Evolutionary conservation across 352 stramenopile genomes (phyloP), one percentile per base, ranked within the genome.

Genomic region (Globisporangium camurandrum): DNA sequence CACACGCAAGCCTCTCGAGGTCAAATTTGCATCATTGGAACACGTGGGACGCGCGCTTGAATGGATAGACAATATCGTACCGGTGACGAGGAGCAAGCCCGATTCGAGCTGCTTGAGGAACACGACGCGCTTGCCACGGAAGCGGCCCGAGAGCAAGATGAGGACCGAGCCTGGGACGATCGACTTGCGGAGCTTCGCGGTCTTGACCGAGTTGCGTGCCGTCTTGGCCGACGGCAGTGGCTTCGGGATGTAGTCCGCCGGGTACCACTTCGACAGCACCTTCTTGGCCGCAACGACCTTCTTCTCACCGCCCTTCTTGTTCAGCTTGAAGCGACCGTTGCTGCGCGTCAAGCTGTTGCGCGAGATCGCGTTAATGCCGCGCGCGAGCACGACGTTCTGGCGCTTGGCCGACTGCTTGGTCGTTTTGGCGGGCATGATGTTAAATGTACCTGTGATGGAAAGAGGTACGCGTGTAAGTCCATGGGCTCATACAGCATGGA

Each of bases 101-200:
- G 95, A 99, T 54, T 91, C 84, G 28, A 99, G 79, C 59, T 97
- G 81, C 69, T 99, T 99, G 23, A 99, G 80, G 75, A 97, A 98
- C 27, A 99, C 95, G n/a, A 98, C 95, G 59, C 97, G 90, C 88
- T 98, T 98, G 78, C 97, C 97, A 68, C 92, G 86, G 83, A 98
- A 99, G 65, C 96, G 91, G 51, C 97, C 97, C 34, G 92, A 93
- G 16, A 99, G 79, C 55, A 99, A 74, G 68, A 99, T 99, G 41
- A 98, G 79, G 34, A 99, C 94, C 30, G 95, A 98, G 69, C 97
- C 97, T 10, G 96, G 95, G 42, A 84, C 96, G 78, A 99, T 98
- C 54, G 87, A 96, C 57, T 93, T 84, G 54, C 96, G 94, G 20
- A 99, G 80, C 74, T 97, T 97, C 52, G 93, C 84, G 33, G 88